Percentiles rank a stretch among this genome's conserved stretches.
These are phyloP conservation scores for Globisporangium barbulae DNA, from an alignment of 352 stramenopile species.

Conservation along the genomic window DNA sequence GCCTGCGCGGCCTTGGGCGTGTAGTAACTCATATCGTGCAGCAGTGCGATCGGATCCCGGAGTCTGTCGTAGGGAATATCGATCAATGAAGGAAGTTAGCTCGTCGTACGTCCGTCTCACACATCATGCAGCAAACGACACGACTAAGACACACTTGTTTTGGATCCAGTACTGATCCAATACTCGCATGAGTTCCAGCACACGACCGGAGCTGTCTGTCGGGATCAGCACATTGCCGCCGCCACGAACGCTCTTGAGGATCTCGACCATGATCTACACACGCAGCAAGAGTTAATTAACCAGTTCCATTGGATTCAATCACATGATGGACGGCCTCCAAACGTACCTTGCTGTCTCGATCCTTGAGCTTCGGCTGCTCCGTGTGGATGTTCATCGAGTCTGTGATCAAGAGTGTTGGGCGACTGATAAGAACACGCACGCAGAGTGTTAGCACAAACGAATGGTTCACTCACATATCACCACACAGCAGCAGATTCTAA, in stretches of 20 bases:
- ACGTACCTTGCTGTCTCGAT: slow-evolving; percentile 80
- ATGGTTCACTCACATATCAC: neutral
- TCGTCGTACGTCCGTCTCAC: neutral
- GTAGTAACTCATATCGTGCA: slow-evolving; percentile 90
- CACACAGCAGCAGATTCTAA: neutral
- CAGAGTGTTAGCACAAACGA: neutral
- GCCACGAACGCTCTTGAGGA: slow-evolving; percentile 90
- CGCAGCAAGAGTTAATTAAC: slow-evolving; percentile 16
- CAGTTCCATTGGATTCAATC: slow-evolving; percentile 1
- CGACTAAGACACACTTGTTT: slow-evolving; percentile 71
- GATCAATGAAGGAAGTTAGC: neutral
- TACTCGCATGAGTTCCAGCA: slow-evolving; percentile 95
- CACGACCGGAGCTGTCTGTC: slow-evolving; percentile 90
- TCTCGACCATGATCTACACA: slow-evolving; percentile 88
- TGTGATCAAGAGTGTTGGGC: slow-evolving; percentile 84
- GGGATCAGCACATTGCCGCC: slow-evolving; percentile 96
- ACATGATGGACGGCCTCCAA: neutral
- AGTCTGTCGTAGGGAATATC: slow-evolving; percentile 34
- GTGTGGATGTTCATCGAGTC: slow-evolving; percentile 87
- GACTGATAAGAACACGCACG: slow-evolving; percentile 25
- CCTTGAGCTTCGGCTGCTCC: slow-evolving; percentile 85
- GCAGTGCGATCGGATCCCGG: slow-evolving; percentile 77
- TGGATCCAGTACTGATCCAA: slow-evolving; percentile 95
- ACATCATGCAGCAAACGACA: neutral
- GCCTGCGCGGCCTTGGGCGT: slow-evolving; percentile 84